Evolutionary conservation across 2,329 filamentous ascomycete genomes (phyloP).

Genomic region (Ophiobolus disseminans): DNA sequence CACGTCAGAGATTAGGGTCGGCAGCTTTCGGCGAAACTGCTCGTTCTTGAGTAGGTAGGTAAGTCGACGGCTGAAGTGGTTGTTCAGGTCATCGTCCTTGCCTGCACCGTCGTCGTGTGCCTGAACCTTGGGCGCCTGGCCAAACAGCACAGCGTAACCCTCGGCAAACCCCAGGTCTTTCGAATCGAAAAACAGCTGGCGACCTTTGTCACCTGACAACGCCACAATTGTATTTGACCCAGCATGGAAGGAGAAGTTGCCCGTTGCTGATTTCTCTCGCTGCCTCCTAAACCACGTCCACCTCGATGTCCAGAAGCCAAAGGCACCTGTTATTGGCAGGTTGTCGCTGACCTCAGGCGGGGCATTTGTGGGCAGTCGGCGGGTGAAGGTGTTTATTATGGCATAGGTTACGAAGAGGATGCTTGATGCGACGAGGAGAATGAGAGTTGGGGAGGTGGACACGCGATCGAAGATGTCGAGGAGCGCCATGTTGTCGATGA

Average conservation of each 20-base stretch:
- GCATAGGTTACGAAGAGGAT: constrained; percentile 19
- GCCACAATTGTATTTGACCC: constrained; percentile 56
- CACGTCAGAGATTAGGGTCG: constrained; percentile 51
- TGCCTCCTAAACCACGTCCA: constrained; percentile 54
- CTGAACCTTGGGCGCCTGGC: constrained; percentile 21
- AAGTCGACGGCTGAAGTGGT: constrained; percentile 32
- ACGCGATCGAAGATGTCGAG: constrained; percentile 7
- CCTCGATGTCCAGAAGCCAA: constrained; percentile 57
- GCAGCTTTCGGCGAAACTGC: constrained; percentile 44
- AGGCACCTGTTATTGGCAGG: constrained; percentile 54
- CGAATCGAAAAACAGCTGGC: constrained; percentile 56
- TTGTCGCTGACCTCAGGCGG: constrained; percentile 29
- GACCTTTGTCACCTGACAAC: constrained; percentile 52
- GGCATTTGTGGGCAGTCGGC: constrained; percentile 29
- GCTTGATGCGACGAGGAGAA: constrained; percentile 12
- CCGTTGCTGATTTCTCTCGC: constrained; percentile 40
- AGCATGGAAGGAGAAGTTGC: constrained; percentile 59
- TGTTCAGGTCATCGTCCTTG: constrained; percentile 21
- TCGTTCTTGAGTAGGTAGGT: constrained; percentile 34
- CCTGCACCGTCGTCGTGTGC: constrained; percentile 15
- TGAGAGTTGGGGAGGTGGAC: constrained; percentile 11
- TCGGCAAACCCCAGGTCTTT: constrained; percentile 54
- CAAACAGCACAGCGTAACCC: constrained; percentile 48
- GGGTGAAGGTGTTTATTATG: constrained; percentile 20
- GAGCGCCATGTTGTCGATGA: constrained; percentile 16